phyloP scores from a whole-genome alignment of 345 rosid genomes.

The Pistacia atlantica region DNA sequence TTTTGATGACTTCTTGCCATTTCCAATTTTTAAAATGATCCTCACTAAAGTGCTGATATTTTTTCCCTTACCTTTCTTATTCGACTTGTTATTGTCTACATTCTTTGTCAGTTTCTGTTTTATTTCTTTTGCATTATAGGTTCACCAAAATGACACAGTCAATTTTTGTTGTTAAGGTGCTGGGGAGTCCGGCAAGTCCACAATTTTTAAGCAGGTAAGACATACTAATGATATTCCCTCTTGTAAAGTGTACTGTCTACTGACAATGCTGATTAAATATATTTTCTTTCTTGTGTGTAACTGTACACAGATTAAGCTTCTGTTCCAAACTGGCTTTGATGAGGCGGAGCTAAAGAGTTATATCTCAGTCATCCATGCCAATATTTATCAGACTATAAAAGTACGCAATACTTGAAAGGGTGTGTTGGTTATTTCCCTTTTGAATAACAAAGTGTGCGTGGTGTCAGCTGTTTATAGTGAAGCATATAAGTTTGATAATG shows the following conservation, averaged over 20 bases:
- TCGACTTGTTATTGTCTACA: background rate
- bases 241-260: background rate
- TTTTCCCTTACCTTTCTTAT: background rate
- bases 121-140: background rate
- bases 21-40: background rate
- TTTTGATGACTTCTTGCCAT: background rate
- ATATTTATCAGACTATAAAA: slow-evolving; percentile 97
- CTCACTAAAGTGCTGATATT: background rate
- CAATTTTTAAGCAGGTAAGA: slow-evolving; percentile 97
- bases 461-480: slow-evolving; percentile 27
- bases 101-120: background rate
- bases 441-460: slow-evolving; percentile 30
- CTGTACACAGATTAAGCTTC: slow-evolving; percentile 77
- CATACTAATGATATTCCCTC: background rate
- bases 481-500: background rate
- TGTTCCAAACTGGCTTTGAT: slow-evolving; percentile 96
- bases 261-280: background rate
- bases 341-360: slow-evolving; percentile 88
- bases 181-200: slow-evolving; percentile 99
- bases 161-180: slow-evolving; percentile 61
- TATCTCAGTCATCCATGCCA: slow-evolving; percentile 92
- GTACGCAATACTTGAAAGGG: slow-evolving; percentile 81
- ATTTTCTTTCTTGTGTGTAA: slow-evolving; percentile 10
- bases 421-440: slow-evolving; percentile 75
- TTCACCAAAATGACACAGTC: slow-evolving; percentile 6